Conservation (phyloP, 164 flowering plant genomes). For the grape (Vitis vinifera) region ASM3070453v1 NC_081822.1:13345501-13346000, state of each 20-base stretch:
- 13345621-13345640: constrained; percentile 91
- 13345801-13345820: constrained; percentile 65
- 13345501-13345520: neutral
- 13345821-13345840: constrained; percentile 94
- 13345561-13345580: constrained; percentile 40
- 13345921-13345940: neutral
- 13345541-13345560: constrained; percentile 26
- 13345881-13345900: constrained; percentile 56
- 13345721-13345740: neutral
- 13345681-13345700: no score
- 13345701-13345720: constrained; percentile 8
- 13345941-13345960: neutral
- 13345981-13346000: neutral
- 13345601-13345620: constrained; percentile 87
- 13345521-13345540: constrained; percentile 42
- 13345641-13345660: constrained; percentile 48
- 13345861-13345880: constrained; percentile 92
- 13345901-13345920: constrained; percentile 1
- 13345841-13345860: constrained; percentile 93
- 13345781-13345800: constrained; percentile 58
- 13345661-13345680: constrained; percentile 12
- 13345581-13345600: constrained; percentile 77
- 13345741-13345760: constrained; percentile 85
- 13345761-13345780: constrained; percentile 85
- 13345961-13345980: neutral